Base-by-base conservation (phyloP, 805 yeast species). In the Cyberlindnera amylophila region DNA sequence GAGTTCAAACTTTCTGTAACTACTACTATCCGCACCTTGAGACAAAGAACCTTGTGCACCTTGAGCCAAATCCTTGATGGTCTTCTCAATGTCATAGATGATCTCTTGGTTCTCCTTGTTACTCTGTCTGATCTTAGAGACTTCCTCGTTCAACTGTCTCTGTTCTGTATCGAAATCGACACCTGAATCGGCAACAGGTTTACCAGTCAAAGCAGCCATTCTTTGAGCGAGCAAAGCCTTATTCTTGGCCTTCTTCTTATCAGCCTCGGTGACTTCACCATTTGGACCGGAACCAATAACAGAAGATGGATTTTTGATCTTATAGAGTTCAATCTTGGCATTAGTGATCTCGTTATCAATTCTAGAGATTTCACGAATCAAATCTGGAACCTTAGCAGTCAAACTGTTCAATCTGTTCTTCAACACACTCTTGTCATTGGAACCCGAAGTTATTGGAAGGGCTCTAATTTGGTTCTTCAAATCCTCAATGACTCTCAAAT, bases 191-290 rank as follows among this genome's bases (percentile, higher is more conserved):
- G 72, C 64, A 3, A 71, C 66, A 7, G 76, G 69, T 55, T 81
- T 83, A 6, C 96, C 96, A 0, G 97, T 90, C 55, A 91, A 74
- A 4, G 91, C 87, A 23, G 96, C 95, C 95, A 91, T 89, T 52
- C 96, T 76, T 38, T 90, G 86, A 49, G 81, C 80, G 53, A 93
- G 70, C 43, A 81, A 66, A 32, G 91, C 95, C 57, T 85, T 83
- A 32, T 86, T 81, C 52, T 76, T 82, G 31, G 91, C 93, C 54
- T 85, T 84, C 49, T 85, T 76, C 46, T 85, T 75, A 59, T 90
- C 97, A 12, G 79, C 65, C 19, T 86, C 96, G 3, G 97, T 90
- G 8, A 88, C 76, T 46, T 79, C 79, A 24, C 97, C 97, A 55
- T 83, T 79, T 36, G 88, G 83, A 7, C 97, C 98, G 6, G 93